Base-by-base conservation (phyloP, 2,329 filamentous ascomycete species). In the Sclerotinia borealis region DNA sequence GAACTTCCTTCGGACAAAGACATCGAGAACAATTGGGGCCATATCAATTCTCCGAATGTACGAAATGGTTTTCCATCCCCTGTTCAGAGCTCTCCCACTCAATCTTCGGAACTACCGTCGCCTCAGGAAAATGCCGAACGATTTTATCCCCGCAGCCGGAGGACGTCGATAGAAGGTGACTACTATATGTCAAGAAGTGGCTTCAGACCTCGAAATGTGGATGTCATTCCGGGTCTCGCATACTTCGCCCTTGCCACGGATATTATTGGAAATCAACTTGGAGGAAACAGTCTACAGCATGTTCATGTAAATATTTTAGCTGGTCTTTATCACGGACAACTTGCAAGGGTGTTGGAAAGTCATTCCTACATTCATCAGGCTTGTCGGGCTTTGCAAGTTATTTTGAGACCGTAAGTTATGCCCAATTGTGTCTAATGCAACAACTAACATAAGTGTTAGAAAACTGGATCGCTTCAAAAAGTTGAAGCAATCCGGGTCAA, bases 201-300 rank as follows among this genome's bases (percentile, higher is more conserved):
- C 45, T 62, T 62, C 17, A 31, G 43, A 49, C 54, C 66, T 7
- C 81, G 83, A 69, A 96, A 96, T 72, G 81, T 95, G 58, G 92
- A 98, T 71, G 83, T 90, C 8, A 90, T 97, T 65, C 93, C 95
- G 0, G 95, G 95, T 0, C 79, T 98, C 64, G 89, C 92, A 36
- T 97, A 97, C 74, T 97, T 93, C 74, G 90, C 90, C 1, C 87
- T 90, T 66, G 93, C 92, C 2, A 89, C 89, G 1, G 89, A 95
- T 66, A 96, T 98, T 43, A 79, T 98, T 19, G 92, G 92, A 6
- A 89, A 89, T 64, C 86, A 95, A 58, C 82, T 87, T 41, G 93
- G 90, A n/a, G 89, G 89, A 0, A 90, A 89, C 66, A 90, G 90
- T 49, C 80, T 98, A 64, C 87, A 89, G 68, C 89, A 95, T 72